Conservation (phyloP, 164 flowering plant species). For the Liquidambar formosana region DNA sequence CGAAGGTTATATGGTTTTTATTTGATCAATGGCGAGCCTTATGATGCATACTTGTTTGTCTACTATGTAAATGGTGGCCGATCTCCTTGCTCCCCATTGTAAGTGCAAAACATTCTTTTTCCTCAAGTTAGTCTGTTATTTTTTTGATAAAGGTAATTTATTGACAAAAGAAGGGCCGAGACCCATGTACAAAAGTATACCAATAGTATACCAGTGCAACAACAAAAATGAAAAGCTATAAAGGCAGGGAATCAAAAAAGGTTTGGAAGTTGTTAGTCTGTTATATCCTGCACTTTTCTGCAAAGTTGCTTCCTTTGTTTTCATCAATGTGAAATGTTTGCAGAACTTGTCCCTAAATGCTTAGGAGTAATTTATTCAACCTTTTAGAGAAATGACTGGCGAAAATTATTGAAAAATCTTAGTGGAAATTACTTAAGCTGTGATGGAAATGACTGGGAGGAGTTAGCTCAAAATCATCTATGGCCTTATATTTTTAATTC, state of each 20-base stretch:
- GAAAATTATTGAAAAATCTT: too few relatives aligned
- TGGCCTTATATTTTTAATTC: too few relatives aligned
- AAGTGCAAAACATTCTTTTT: conserved; percentile 34
- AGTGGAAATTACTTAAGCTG: neutral
- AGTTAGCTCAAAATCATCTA: neutral
- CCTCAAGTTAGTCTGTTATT: neutral
- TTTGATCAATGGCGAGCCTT: conserved; percentile 74
- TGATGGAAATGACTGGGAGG: neutral
- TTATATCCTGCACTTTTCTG: neutral
- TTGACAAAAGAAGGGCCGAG: too few relatives aligned
- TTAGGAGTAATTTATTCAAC: neutral
- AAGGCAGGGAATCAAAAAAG: too few relatives aligned
- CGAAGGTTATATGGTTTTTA: conserved; percentile 70
- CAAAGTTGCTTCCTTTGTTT: neutral
- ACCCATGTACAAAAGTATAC: too few relatives aligned
- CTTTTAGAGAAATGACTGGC: neutral
- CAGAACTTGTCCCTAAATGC: neutral
- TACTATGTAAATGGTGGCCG: conserved; percentile 89
- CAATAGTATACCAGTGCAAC: too few relatives aligned
- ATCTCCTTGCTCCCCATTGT: conserved; percentile 93
- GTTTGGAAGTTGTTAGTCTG: neutral
- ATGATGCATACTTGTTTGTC: conserved; percentile 83
- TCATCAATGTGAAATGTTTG: neutral
- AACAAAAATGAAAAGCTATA: too few relatives aligned
- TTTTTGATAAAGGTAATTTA: too few relatives aligned